A percentile compares a stretch with the other conserved stretches of the same genome.
Conservation (phyloP, 371 early-diverging fungal genomes). For the Apophysomyces trapeziformis region DNA sequence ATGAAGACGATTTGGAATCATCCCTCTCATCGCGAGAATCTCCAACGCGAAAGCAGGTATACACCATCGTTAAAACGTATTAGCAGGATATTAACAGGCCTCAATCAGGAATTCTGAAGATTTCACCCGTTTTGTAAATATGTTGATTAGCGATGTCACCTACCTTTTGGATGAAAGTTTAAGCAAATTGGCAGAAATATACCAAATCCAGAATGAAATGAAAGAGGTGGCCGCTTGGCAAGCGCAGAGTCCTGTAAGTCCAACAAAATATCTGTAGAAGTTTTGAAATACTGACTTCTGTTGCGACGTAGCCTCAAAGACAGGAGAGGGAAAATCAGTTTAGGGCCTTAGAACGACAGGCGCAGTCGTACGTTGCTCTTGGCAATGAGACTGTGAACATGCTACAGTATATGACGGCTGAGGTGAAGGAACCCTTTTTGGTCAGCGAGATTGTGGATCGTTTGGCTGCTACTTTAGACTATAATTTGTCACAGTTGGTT, state of each 20-base stretch:
- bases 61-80: conserved; percentile 2
- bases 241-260: conserved; percentile 54
- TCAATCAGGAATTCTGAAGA: conserved; percentile 58
- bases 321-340: conserved; percentile 73
- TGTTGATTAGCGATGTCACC: conserved; percentile 96
- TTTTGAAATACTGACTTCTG: background rate
- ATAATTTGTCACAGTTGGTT: conserved; percentile 89
- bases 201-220: conserved; percentile 80
- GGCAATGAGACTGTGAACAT: conserved; percentile 94
- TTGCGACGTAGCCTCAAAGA: conserved; percentile 47
- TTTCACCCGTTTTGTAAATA: conserved; percentile 90
- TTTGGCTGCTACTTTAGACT: conserved; percentile 97
- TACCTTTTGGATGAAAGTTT: conserved; percentile 94
- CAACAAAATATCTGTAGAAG: background rate
- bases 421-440: conserved; percentile 87
- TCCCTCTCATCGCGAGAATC: conserved; percentile 60
- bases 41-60: conserved; percentile 67
- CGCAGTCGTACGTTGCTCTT: conserved; percentile 84
- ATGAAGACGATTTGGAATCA: conserved; percentile 88
- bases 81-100: background rate
- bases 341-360: conserved; percentile 81
- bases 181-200: conserved; percentile 86
- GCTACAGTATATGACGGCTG: conserved; percentile 83
- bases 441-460: conserved; percentile 90
- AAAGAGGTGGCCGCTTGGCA: conserved; percentile 60